Conservation (phyloP, 2,329 filamentous ascomycete species). For the Fusarium sambucinum region DNA sequence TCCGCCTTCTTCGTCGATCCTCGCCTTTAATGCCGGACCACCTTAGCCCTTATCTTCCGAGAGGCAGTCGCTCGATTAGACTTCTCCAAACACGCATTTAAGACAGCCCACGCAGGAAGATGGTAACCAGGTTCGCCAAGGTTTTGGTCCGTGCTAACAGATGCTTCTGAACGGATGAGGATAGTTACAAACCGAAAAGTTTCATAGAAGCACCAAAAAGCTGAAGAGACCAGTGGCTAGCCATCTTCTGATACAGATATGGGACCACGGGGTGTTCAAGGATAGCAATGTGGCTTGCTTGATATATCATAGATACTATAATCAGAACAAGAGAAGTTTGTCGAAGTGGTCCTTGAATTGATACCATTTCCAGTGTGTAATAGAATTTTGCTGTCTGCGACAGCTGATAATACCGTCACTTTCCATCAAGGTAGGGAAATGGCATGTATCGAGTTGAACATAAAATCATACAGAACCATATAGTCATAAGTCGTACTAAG, state of each 20-base stretch:
- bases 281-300: background rate
- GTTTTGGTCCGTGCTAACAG: background rate
- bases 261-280: background rate
- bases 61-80: background rate
- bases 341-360: background rate
- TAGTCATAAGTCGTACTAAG: constrained; percentile 15
- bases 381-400: background rate
- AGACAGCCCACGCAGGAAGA: background rate
- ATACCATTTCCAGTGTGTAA: constrained; percentile 1
- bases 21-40: background rate
- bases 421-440: constrained; percentile 5
- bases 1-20: background rate
- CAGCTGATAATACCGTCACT: constrained; percentile 5
- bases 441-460: constrained; percentile 6
- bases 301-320: background rate
- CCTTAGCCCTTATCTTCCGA: background rate
- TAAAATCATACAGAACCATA: constrained; percentile 27
- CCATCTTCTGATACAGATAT: background rate
- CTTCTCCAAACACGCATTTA: background rate
- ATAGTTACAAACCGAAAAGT: background rate
- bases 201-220: background rate
- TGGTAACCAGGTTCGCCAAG: no score
- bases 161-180: background rate
- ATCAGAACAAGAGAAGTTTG: background rate
- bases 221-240: background rate